Evolutionary conservation across 2,329 filamentous ascomycete species (phyloP).

Genomic region (Claviceps fusiformis): DNA sequence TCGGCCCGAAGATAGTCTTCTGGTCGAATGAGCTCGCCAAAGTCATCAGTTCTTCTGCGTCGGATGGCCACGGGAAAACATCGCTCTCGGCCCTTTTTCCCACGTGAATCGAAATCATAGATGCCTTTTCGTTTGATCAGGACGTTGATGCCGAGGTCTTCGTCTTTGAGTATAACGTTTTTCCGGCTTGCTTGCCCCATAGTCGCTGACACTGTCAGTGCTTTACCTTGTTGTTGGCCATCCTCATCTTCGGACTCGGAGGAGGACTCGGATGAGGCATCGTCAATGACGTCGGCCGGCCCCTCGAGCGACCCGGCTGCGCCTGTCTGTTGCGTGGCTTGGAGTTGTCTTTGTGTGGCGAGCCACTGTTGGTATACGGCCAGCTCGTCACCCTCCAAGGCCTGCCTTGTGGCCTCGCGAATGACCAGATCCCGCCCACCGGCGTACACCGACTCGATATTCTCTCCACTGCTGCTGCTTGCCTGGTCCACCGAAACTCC

Average conservation of each 20-base stretch:
- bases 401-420: conserved; percentile 45
- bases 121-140: conserved; percentile 77
- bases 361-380: conserved; percentile 82
- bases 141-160: conserved; percentile 84
- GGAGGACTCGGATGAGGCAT: conserved; percentile 74
- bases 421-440: conserved; percentile 49
- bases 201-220: conserved; percentile 75
- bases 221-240: conserved; percentile 79
- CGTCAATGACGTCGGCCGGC: conserved; percentile 62
- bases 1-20: conserved; percentile 91
- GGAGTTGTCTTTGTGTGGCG: conserved; percentile 73
- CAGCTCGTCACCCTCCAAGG: conserved; percentile 64
- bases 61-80: conserved; percentile 81
- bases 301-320: conserved; percentile 55
- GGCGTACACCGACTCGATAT: conserved; percentile 52
- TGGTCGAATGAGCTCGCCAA: conserved; percentile 82
- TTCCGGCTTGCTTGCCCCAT: conserved; percentile 73
- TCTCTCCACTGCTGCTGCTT: conserved; percentile 31
- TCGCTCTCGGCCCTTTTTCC: conserved; percentile 82
- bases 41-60: conserved; percentile 72
- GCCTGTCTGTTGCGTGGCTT: conserved; percentile 63
- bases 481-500: conserved; percentile 46
- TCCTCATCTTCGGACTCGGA: conserved; percentile 83
- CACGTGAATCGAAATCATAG: conserved; percentile 86
- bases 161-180: conserved; percentile 75